A percentile compares a stretch with the other conserved stretches of the same genome.
Evolutionary conservation across 768 basidiomycete genomes (phyloP).

Genomic region (Candolleomyces aberdarensis): DNA sequence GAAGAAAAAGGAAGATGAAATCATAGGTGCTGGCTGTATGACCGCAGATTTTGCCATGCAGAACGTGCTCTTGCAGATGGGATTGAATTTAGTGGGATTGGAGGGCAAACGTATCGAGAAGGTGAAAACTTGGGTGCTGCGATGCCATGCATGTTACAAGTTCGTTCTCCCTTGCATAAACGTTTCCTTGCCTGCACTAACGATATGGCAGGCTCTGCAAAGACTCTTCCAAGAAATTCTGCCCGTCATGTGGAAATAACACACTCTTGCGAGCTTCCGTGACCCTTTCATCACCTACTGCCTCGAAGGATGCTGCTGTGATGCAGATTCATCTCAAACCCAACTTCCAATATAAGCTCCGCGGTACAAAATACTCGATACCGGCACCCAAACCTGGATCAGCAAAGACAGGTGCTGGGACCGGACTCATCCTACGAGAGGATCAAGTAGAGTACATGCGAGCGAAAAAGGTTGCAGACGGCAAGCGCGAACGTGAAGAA

Average conservation of each 20-base stretch:
- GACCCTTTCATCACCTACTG: conserved; percentile 68
- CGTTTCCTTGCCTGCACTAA: background rate
- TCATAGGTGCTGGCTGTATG: conserved; percentile 81
- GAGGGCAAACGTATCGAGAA: conserved; percentile 89
- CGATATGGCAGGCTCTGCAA: conserved; percentile 76
- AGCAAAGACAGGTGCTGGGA: conserved; percentile 78
- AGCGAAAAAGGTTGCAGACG: conserved; percentile 75
- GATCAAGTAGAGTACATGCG: conserved; percentile 87
- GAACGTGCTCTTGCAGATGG: conserved; percentile 95
- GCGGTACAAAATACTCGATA: conserved; percentile 91
- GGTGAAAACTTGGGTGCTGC: conserved; percentile 92
- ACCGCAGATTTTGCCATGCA: conserved; percentile 99
- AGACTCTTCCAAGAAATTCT: conserved; percentile 92
- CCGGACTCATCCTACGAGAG: conserved; percentile 86
- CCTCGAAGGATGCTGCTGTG: conserved; percentile 55
- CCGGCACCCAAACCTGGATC: conserved; percentile 87
- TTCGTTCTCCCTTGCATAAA: conserved; percentile 39
- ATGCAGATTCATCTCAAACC: conserved; percentile 92
- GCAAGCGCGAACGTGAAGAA: conserved; percentile 76
- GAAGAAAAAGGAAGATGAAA: conserved; percentile 33
- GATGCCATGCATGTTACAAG: conserved; percentile 99
- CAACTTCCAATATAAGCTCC: conserved; percentile 91
- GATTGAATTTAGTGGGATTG: conserved; percentile 80
- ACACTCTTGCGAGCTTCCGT: conserved; percentile 90
- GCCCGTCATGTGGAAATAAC: conserved; percentile 94